Percentiles rank a stretch among this genome's conserved stretches.
These are phyloP conservation scores for Colletotrichum lupini DNA, from an alignment of 2,329 filamentous ascomycete genomes.

Conservation along the genomic window DNA sequence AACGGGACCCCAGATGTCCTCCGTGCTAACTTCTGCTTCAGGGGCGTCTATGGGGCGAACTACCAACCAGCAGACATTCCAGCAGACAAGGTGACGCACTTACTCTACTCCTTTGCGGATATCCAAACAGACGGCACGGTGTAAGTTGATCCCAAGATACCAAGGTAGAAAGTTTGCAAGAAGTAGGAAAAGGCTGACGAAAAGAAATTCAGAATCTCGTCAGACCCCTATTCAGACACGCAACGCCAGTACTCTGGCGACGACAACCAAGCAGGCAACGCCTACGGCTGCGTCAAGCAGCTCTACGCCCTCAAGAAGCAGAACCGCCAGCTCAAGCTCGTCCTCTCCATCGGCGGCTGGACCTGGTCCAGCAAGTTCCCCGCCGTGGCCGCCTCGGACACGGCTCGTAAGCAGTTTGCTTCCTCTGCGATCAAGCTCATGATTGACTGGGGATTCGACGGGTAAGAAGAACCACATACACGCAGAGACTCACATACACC, in stretches of 20 bases:
- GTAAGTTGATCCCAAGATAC: conserved; percentile 44
- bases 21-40: conserved; percentile 34
- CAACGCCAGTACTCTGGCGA: conserved; percentile 78
- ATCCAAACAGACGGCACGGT: conserved; percentile 59
- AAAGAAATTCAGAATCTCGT: conserved; percentile 54
- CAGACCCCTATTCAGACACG: conserved; percentile 71
- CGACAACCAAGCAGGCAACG: conserved; percentile 70
- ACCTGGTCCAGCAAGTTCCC: conserved; percentile 79
- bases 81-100: conserved; percentile 75
- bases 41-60: conserved; percentile 55
- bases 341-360: conserved; percentile 88
- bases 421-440: conserved; percentile 75
- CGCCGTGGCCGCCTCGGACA: conserved; percentile 68
- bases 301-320: conserved; percentile 80
- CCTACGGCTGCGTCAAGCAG: conserved; percentile 83
- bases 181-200: conserved; percentile 27
- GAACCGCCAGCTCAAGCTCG: conserved; percentile 79
- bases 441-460: conserved; percentile 72
- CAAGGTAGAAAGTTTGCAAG: conserved; percentile 26
- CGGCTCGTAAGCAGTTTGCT: conserved; percentile 74
- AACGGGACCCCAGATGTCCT: background rate
- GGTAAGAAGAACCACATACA: background rate
- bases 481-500: background rate
- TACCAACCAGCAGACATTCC: conserved; percentile 76
- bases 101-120: conserved; percentile 71